These are phyloP conservation scores for Strobilomyces confusus DNA, from an alignment of 768 basidiomycete genomes.

Conservation along the genomic window DNA sequence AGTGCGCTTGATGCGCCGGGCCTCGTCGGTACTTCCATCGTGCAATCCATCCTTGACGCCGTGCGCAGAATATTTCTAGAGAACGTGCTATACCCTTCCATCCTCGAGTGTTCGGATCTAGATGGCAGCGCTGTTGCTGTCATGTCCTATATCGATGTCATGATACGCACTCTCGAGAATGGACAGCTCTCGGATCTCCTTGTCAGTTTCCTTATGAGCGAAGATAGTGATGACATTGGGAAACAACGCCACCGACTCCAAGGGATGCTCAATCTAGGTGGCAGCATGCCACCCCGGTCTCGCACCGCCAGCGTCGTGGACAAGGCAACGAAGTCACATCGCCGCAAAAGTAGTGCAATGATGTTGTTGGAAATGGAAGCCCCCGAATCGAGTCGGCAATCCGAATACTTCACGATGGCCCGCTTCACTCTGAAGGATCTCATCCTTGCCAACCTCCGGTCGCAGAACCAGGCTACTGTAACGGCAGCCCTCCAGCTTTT, in stretches of 20 bases:
- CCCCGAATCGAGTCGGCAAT: conserved; percentile 62
- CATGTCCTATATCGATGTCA: conserved; percentile 90
- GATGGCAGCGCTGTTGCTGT: conserved; percentile 98
- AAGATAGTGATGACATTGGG: conserved; percentile 71
- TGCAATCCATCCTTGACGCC: conserved; percentile 78
- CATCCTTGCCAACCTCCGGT: conserved; percentile 72
- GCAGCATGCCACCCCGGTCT: conserved; percentile 32
- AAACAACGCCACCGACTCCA: conserved; percentile 40
- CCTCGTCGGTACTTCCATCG: conserved; percentile 75
- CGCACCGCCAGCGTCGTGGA: conserved; percentile 29
- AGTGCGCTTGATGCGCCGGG: conserved; percentile 51
- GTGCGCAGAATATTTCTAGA: conserved; percentile 85
- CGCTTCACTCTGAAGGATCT: conserved; percentile 92
- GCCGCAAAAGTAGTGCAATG: conserved; percentile 87
- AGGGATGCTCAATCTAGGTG: conserved; percentile 41
- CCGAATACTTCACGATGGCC: conserved; percentile 83
- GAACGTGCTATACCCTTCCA: conserved; percentile 88
- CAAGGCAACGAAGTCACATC: conserved; percentile 44
- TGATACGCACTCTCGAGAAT: conserved; percentile 69
- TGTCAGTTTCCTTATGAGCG: conserved; percentile 76
- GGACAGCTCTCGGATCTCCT: conserved; percentile 68
- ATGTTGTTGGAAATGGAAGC: conserved; percentile 83
- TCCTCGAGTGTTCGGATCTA: conserved; percentile 85
- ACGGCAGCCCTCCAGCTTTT: conserved; percentile 80
- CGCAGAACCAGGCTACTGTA: conserved; percentile 57